Conservation (phyloP, 345 rosid genomes). For the Murraya paniculata region DNA sequence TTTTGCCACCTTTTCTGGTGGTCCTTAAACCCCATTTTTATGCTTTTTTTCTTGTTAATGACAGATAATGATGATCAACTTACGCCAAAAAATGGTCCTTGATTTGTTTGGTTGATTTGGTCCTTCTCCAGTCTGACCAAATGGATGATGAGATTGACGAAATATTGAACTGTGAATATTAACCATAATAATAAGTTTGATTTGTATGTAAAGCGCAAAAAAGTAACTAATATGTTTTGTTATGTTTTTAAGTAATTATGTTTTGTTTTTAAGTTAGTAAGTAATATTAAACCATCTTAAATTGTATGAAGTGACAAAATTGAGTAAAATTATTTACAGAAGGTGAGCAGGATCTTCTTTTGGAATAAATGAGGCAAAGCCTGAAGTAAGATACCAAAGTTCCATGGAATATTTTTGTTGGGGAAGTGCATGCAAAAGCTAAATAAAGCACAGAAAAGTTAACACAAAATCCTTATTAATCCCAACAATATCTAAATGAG, state of each 20-base stretch:
- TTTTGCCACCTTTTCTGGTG: conserved; percentile 7
- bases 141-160: background rate
- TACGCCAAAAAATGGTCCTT: conserved; percentile 11
- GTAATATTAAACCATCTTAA: background rate
- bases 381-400: background rate
- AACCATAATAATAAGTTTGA: background rate
- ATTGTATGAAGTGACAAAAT: background rate
- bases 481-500: conserved; percentile 15
- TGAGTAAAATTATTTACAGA: background rate
- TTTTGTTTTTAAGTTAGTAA: no score
- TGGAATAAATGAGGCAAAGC: conserved; percentile 1
- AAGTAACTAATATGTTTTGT: no score
- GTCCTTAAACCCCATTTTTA: conserved; percentile 17
- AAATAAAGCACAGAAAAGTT: background rate
- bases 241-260: no score
- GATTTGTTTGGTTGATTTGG: conserved; percentile 1
- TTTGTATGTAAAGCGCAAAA: background rate
- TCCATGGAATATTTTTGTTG: conserved; percentile 2
- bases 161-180: background rate
- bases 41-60: conserved; percentile 2
- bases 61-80: conserved; percentile 1
- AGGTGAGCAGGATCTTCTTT: background rate
- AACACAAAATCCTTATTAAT: conserved; percentile 11
- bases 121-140: background rate
- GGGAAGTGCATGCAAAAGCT: background rate